These are phyloP conservation scores for Metschnikowia gelsemii DNA, from an alignment of 805 yeast genomes.

Conservation along the genomic window DNA sequence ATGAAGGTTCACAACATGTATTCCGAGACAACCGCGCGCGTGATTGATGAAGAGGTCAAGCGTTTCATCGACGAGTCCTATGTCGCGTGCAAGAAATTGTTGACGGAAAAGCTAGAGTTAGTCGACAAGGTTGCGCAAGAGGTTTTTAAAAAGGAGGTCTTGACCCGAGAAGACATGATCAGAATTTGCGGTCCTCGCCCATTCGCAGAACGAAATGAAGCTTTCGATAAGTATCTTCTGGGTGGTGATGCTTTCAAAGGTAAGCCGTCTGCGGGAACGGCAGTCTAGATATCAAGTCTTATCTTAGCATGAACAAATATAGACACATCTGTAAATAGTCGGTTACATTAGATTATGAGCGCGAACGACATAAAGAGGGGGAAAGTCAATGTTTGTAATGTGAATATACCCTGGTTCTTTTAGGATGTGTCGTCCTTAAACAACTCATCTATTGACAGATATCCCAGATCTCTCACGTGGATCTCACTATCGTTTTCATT, in stretches of 20 bases:
- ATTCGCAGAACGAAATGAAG: slow-evolving; percentile 76
- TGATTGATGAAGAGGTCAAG: slow-evolving; percentile 81
- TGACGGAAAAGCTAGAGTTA: slow-evolving; percentile 56
- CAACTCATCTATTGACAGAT: slow-evolving; percentile 24
- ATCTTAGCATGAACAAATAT: neutral
- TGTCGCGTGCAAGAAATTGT: slow-evolving; percentile 61
- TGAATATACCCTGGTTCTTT: neutral
- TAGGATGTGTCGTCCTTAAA: slow-evolving; percentile 13
- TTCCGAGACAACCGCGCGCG: slow-evolving; percentile 79
- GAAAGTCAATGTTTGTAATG: too few relatives aligned
- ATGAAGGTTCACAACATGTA: slow-evolving; percentile 75
- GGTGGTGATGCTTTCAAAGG: slow-evolving; percentile 43
- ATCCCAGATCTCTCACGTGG: slow-evolving; percentile 8
- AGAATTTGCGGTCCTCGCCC: slow-evolving; percentile 75
- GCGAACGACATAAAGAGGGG: too few relatives aligned
- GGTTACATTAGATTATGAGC: neutral
- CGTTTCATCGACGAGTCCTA: slow-evolving; percentile 77
- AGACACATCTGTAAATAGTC: slow-evolving; percentile 9
- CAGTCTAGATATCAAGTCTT: neutral
- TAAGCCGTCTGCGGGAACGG: slow-evolving; percentile 20
- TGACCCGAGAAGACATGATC: slow-evolving; percentile 79
- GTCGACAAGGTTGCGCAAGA: slow-evolving; percentile 75
- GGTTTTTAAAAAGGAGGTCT: slow-evolving; percentile 68
- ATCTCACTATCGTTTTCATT: neutral
- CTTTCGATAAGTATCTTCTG: slow-evolving; percentile 83